Conservation (phyloP, 148 eudicot genomes). For the Chenopodium formosanum region DNA sequence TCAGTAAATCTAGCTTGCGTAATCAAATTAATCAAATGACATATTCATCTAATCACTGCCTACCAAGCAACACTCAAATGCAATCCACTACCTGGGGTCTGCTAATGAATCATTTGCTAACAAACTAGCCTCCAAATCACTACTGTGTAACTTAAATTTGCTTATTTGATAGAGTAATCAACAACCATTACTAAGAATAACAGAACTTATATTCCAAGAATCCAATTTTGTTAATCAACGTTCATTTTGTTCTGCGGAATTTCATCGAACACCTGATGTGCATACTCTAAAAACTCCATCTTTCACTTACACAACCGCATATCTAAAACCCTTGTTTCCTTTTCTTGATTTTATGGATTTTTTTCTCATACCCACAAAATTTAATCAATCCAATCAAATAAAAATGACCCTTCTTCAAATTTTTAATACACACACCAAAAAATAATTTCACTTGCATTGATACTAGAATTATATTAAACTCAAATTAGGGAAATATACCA, state of each 20-base stretch:
- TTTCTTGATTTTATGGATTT: neutral
- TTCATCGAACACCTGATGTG: constrained; percentile 31
- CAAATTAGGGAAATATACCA: neutral
- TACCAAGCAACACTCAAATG: neutral
- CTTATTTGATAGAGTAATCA: too few species aligned
- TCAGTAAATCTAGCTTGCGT: neutral
- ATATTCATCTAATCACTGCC: neutral
- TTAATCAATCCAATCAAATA: neutral
- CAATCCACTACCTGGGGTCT: neutral
- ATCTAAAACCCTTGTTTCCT: neutral
- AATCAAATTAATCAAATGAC: neutral
- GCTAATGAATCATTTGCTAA: neutral
- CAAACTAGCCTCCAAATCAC: neutral
- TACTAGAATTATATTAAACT: neutral
- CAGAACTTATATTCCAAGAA: neutral
- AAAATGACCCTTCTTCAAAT: neutral
- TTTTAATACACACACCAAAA: too few species aligned
- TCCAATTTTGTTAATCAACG: neutral
- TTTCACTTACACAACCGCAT: neutral
- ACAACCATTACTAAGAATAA: neutral
- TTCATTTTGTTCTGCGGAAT: constrained; percentile 10
- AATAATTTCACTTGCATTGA: neutral
- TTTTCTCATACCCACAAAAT: neutral
- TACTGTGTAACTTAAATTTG: too few species aligned
- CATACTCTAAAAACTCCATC: neutral